A percentile compares a stretch with the other conserved stretches of the same genome.
Conservation (phyloP, 1,139 yeast species). For the Wickerhamomyces sp. region DNA sequence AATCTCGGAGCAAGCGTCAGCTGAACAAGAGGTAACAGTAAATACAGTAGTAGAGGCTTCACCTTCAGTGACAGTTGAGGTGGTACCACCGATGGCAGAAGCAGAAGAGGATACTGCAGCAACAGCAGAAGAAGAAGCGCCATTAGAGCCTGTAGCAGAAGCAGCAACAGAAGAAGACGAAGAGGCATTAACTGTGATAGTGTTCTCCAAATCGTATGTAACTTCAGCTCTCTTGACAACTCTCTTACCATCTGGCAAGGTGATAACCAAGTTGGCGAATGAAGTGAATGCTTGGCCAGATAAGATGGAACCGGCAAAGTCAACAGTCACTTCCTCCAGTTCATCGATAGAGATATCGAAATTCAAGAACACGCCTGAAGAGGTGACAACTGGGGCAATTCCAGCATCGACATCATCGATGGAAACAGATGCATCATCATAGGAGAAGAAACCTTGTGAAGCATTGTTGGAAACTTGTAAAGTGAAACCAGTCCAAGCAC, state of each 20-base stretch:
- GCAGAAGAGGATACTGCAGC: slow-evolving; percentile 8
- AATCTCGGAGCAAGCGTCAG: slow-evolving; percentile 17
- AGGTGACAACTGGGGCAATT: neutral
- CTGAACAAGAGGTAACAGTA: slow-evolving; percentile 22
- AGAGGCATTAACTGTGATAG: slow-evolving; percentile 6
- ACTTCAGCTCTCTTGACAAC: slow-evolving; percentile 10
- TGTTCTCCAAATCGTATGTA: slow-evolving; percentile 4
- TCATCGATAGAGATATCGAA: slow-evolving; percentile 4
- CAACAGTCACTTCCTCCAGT: slow-evolving; percentile 3
- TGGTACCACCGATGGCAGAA: slow-evolving; percentile 4
- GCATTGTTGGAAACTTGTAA: slow-evolving; percentile 1
- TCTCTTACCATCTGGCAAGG: slow-evolving; percentile 5
- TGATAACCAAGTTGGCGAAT: slow-evolving; percentile 5
- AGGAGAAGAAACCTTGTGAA: slow-evolving; percentile 3
- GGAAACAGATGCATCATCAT: slow-evolving; percentile 1
- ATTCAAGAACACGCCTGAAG: slow-evolving; percentile 2
- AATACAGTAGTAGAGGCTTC: slow-evolving; percentile 18
- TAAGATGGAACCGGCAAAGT: slow-evolving; percentile 4
- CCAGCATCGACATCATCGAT: slow-evolving; percentile 4
- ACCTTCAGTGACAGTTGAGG: slow-evolving; percentile 15
- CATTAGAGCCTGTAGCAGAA: neutral
- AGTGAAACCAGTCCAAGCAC: slow-evolving; percentile 1
- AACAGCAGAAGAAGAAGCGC: slow-evolving; percentile 6
- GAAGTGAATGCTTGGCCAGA: slow-evolving; percentile 10
- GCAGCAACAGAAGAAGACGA: slow-evolving; percentile 1